Conservation (phyloP, 2,329 filamentous ascomycete species). For the Colletotrichum sp. region DNA sequence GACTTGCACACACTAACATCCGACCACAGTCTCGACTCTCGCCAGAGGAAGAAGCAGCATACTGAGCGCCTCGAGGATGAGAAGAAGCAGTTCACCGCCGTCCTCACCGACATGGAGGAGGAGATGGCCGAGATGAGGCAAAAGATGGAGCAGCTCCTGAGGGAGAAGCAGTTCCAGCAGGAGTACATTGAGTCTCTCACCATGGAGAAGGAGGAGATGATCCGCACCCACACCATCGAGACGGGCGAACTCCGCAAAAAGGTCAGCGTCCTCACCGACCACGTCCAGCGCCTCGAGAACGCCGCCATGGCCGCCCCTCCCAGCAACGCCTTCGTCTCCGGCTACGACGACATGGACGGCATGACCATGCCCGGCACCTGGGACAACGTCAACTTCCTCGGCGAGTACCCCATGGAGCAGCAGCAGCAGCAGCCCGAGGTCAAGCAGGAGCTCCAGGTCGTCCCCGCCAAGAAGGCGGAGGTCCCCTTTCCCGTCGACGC, state of each 20-base stretch:
- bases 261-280: conserved; percentile 79
- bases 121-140: conserved; percentile 72
- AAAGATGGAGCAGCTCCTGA: conserved; percentile 72
- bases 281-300: conserved; percentile 74
- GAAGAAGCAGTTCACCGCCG: conserved; percentile 86
- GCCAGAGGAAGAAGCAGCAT: conserved; percentile 97
- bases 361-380: conserved; percentile 82
- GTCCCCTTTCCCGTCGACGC: conserved; percentile 49
- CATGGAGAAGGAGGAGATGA: conserved; percentile 90
- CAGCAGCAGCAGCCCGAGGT: conserved; percentile 44
- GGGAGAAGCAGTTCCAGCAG: conserved; percentile 76
- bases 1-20: neutral
- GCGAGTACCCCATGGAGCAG: conserved; percentile 68
- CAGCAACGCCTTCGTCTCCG: conserved; percentile 68
- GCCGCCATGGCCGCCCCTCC: conserved; percentile 47
- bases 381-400: conserved; percentile 82
- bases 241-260: conserved; percentile 92
- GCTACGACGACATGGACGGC: conserved; percentile 83
- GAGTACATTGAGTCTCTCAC: conserved; percentile 78
- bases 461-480: conserved; percentile 60
- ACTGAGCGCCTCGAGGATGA: conserved; percentile 96
- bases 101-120: conserved; percentile 81
- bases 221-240: conserved; percentile 87
- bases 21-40: conserved; percentile 81
- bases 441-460: conserved; percentile 64